Percentiles rank a stretch among this genome's conserved stretches.
Evolutionary conservation across 1,284 basidiomycete genomes (phyloP).

Genomic region (Tremellales sp.): DNA sequence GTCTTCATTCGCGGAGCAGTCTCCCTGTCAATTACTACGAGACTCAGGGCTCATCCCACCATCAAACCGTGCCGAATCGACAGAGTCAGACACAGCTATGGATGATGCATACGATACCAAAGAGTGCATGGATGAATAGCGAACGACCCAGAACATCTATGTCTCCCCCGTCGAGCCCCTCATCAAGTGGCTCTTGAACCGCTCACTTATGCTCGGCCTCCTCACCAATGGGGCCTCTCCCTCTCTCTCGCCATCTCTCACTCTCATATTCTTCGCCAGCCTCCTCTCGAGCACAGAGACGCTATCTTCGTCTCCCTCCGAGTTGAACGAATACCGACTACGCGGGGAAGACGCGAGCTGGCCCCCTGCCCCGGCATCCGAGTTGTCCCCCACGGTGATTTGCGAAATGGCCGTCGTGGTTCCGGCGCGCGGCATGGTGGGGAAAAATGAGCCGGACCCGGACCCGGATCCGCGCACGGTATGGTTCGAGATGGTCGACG

Average conservation of each 20-base stretch:
- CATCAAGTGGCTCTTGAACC: conserved; percentile 4
- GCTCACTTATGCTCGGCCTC: conserved; percentile 1
- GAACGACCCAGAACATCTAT: too few species aligned
- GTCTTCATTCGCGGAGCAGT: too few species aligned
- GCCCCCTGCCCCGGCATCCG: neutral
- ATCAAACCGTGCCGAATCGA: too few species aligned
- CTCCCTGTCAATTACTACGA: too few species aligned
- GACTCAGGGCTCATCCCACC: too few species aligned
- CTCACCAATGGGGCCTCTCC: neutral
- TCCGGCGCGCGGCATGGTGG: conserved; percentile 9
- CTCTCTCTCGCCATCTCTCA: neutral
- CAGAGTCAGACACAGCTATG: too few species aligned
- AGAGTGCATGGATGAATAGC: too few species aligned
- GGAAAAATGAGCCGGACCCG: conserved; percentile 7
- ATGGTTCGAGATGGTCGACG: conserved; percentile 21
- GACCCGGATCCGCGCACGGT: conserved; percentile 20
- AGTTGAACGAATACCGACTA: neutral
- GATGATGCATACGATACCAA: too few species aligned
- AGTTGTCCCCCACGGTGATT: conserved; percentile 13
- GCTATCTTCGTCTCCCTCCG: neutral
- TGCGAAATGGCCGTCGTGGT: conserved; percentile 22
- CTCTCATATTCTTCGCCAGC: conserved; percentile 1
- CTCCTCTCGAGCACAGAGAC: neutral
- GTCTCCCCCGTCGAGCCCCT: too few species aligned
- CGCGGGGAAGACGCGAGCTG: neutral